phyloP scores from a whole-genome alignment of 2,329 filamentous ascomycete species.

The Trichoderma koningii region DNA sequence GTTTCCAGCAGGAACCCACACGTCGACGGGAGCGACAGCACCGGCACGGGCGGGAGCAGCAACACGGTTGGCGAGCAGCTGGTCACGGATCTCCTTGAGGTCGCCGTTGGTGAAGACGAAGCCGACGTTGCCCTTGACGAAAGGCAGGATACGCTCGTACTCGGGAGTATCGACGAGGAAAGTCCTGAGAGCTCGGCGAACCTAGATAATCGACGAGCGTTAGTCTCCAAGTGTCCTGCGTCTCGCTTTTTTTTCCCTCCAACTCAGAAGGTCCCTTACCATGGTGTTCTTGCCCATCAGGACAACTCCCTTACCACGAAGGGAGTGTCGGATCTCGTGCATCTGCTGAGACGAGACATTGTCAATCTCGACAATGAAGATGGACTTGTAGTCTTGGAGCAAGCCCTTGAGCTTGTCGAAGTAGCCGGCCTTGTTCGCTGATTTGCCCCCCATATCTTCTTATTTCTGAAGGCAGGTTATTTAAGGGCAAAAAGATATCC shows the following conservation, averaged over 20 bases:
- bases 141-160: slow-evolving; percentile 96
- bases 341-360: slow-evolving; percentile 99
- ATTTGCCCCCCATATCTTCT: slow-evolving; percentile 99
- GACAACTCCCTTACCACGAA: slow-evolving; percentile 90
- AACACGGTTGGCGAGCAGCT: slow-evolving; percentile 96
- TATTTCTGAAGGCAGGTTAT: slow-evolving; percentile 93
- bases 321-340: slow-evolving; percentile 96
- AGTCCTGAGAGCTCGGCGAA: slow-evolving; percentile 95
- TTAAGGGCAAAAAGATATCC: slow-evolving; percentile 73
- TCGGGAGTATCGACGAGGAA: slow-evolving; percentile 89
- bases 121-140: slow-evolving; percentile 96
- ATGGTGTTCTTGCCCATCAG: slow-evolving; percentile 99
- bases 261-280: slow-evolving; percentile 55
- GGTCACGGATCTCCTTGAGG: slow-evolving; percentile 87
- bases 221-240: background rate
- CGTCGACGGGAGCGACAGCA: slow-evolving; percentile 90
- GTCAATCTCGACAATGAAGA: slow-evolving; percentile 97
- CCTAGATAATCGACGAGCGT: slow-evolving; percentile 49
- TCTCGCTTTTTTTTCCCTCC: no score
- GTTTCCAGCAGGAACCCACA: slow-evolving; percentile 96
- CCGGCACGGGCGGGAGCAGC: slow-evolving; percentile 97
- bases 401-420: slow-evolving; percentile 99
- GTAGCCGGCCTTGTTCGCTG: slow-evolving; percentile 90
- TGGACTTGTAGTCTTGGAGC: slow-evolving; percentile 93
- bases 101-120: slow-evolving; percentile 99